Conservation (phyloP, 176 grass and related monocot genomes). For the Oryza meridionalis region DNA sequence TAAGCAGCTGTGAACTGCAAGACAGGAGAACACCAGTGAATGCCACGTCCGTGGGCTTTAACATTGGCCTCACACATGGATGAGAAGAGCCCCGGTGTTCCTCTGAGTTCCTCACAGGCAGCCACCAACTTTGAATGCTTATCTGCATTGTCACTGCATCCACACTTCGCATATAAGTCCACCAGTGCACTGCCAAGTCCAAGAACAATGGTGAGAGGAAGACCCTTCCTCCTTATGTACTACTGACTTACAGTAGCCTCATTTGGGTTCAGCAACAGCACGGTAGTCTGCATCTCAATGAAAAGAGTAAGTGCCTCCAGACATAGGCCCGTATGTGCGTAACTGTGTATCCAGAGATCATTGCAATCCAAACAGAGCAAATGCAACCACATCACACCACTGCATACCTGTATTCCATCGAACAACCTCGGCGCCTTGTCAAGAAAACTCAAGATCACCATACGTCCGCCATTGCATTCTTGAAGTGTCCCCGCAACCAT, state of each 20-base stretch:
- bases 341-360: too few relatives aligned
- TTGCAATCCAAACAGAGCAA: too few relatives aligned
- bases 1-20: slow-evolving; percentile 50
- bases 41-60: slow-evolving; percentile 60
- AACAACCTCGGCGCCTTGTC: slow-evolving; percentile 47
- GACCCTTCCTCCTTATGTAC: slow-evolving; percentile 25
- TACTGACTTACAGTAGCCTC: too few relatives aligned
- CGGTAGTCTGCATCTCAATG: too few relatives aligned
- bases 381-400: slow-evolving; percentile 49
- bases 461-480: slow-evolving; percentile 45
- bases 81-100: slow-evolving; percentile 45
- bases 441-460: slow-evolving; percentile 35
- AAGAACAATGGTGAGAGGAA: slow-evolving; percentile 53
- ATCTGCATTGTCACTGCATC: slow-evolving; percentile 56
- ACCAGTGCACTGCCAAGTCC: slow-evolving; percentile 66
- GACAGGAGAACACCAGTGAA: slow-evolving; percentile 50
- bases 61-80: slow-evolving; percentile 17
- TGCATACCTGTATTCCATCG: slow-evolving; percentile 41
- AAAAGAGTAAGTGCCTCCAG: too few relatives aligned
- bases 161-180: slow-evolving; percentile 81
- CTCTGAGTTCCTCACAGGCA: slow-evolving; percentile 53
- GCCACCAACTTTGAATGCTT: slow-evolving; percentile 56
- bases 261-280: too few relatives aligned
- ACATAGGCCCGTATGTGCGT: too few relatives aligned
- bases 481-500: too few relatives aligned